phyloP scores from a whole-genome alignment of 1,139 yeast genomes.

The Diutina scorzettiae region DNA sequence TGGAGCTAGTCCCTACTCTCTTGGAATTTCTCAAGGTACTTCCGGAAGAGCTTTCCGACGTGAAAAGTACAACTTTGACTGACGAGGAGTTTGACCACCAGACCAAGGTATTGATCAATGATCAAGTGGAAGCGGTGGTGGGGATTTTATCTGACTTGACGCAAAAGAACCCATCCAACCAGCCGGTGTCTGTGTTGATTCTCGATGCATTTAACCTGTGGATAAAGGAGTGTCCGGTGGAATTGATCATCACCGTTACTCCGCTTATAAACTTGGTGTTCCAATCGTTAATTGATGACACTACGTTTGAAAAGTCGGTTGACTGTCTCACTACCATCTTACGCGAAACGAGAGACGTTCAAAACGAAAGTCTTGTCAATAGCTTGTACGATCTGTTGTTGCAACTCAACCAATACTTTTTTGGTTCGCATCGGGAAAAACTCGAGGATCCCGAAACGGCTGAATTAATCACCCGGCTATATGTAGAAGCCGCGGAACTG shows the following conservation, averaged over 20 bases:
- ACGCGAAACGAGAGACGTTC: conserved; percentile 70
- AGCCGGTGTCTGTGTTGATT: conserved; percentile 22
- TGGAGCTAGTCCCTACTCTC: conserved; percentile 27
- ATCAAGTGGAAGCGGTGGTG: conserved; percentile 61
- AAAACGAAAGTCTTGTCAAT: conserved; percentile 46
- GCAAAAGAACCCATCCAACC: conserved; percentile 11
- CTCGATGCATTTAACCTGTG: conserved; percentile 78
- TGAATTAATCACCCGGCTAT: conserved; percentile 63
- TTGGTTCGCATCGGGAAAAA: conserved; percentile 16
- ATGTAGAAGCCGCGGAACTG: conserved; percentile 88
- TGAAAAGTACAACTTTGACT: conserved; percentile 64
- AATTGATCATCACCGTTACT: conserved; percentile 47
- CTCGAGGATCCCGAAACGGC: conserved; percentile 60
- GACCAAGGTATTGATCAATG: conserved; percentile 47
- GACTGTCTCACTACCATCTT: conserved; percentile 76
- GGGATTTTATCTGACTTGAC: conserved; percentile 43
- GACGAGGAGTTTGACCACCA: conserved; percentile 69
- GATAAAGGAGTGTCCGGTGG: conserved; percentile 77
- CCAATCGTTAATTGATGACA: conserved; percentile 49
- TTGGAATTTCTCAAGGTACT: conserved; percentile 74
- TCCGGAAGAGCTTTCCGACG: conserved; percentile 84
- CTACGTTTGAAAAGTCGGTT: conserved; percentile 73
- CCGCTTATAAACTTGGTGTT: conserved; percentile 58
- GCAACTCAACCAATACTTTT: conserved; percentile 40
- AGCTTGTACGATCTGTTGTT: conserved; percentile 61